phyloP scores from a whole-genome alignment of 116 monocot species.

The Trichopus zeylanicus region DNA sequence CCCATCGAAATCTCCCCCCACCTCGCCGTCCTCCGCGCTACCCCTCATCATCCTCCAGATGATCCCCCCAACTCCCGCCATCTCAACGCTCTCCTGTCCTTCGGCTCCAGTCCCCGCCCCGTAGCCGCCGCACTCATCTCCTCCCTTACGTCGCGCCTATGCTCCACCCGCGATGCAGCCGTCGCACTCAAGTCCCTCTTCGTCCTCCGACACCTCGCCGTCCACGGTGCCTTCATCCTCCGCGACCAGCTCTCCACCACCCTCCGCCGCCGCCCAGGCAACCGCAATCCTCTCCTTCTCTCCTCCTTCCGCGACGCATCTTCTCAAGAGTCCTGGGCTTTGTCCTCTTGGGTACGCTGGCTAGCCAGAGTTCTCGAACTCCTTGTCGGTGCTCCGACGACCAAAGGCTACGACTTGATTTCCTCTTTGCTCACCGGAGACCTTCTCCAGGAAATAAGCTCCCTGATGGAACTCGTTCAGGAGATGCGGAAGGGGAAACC shows the following conservation, averaged over 20 bases:
- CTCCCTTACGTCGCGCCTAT: neutral
- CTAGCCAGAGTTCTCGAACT: neutral
- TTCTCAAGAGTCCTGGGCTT: neutral
- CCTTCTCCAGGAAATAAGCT: neutral
- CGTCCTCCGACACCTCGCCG: neutral
- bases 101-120: conserved; percentile 4
- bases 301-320: conserved; percentile 4
- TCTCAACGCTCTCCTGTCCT: neutral
- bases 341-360: conserved; percentile 8
- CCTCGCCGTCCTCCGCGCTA: neutral
- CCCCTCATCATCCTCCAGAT: neutral
- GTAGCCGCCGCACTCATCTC: neutral
- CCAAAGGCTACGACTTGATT: neutral
- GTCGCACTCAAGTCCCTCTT: conserved; percentile 8
- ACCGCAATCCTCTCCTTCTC: conserved; percentile 1
- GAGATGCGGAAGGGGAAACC: neutral
- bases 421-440: neutral
- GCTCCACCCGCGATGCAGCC: neutral
- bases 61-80: neutral
- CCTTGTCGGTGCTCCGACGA: neutral
- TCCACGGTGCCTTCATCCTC: conserved; percentile 5
- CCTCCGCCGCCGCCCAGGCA: neutral
- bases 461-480: neutral
- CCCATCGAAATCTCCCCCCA: neutral
- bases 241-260: conserved; percentile 2